These are phyloP conservation scores for Fusarium oxysporum DNA, from an alignment of 2,329 filamentous ascomycete genomes.

Conservation along the genomic window DNA sequence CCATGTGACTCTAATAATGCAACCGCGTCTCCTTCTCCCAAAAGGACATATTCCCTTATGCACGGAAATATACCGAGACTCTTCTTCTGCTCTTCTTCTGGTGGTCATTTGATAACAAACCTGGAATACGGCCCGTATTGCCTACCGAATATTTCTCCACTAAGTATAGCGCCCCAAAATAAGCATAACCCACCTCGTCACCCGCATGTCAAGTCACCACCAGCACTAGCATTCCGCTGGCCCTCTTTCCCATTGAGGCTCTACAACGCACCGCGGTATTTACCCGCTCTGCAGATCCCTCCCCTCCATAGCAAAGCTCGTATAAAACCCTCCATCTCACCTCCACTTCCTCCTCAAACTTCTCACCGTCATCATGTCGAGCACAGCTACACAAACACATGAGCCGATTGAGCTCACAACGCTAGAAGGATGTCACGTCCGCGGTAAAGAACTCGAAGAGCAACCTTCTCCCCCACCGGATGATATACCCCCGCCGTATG, in stretches of 20 bases:
- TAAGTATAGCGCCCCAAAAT: not conserved
- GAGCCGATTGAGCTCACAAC: conserved; percentile 26
- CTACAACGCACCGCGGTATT: conserved; percentile 1
- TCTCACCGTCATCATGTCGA: conserved; percentile 15
- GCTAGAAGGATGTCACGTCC: not conserved
- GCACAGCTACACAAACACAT: conserved; percentile 9
- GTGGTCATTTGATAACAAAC: not conserved
- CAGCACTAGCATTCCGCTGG: not conserved
- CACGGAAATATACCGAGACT: not conserved
- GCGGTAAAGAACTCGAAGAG: conserved; percentile 16
- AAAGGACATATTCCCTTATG: not conserved
- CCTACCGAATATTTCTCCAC: not conserved
- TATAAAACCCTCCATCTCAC: not conserved
- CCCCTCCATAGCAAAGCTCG: not conserved
- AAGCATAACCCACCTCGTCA: not conserved
- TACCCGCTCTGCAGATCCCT: not conserved
- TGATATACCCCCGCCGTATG: conserved; percentile 43
- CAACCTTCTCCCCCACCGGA: not conserved
- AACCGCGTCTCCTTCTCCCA: not conserved
- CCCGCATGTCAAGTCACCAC: not conserved
- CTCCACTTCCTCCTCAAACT: not conserved
- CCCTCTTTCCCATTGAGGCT: not conserved
- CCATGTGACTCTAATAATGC: not conserved
- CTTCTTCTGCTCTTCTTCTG: not conserved
- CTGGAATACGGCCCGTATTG: not conserved